These are phyloP conservation scores for Lactuca sativa DNA, from an alignment of 129 eudicot genomes.

Conservation along the genomic window DNA sequence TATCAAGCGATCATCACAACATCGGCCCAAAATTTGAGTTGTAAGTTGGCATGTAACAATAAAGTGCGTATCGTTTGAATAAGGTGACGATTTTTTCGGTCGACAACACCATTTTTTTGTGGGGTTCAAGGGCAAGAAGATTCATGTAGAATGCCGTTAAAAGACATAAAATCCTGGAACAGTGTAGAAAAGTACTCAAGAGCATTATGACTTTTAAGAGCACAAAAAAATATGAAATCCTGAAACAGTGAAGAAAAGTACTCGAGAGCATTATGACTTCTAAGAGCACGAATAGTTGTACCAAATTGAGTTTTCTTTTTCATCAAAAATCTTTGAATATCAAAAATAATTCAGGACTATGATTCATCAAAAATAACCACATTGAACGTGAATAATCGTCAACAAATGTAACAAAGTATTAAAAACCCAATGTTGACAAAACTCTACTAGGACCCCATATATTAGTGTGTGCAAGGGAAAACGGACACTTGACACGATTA, in stretches of 20 bases:
- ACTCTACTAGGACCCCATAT: neutral
- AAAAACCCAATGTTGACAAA: neutral
- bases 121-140: neutral
- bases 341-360: neutral
- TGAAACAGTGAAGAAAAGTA: neutral
- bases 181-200: neutral
- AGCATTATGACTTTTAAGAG: neutral
- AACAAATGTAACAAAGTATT: neutral
- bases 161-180: neutral
- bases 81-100: neutral
- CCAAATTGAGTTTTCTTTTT: neutral
- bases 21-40: neutral
- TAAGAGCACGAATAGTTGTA: neutral
- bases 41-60: neutral
- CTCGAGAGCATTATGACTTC: neutral
- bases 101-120: neutral
- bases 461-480: neutral
- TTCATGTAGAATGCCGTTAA: neutral
- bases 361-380: neutral
- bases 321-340: neutral
- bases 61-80: neutral
- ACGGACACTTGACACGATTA: neutral
- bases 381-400: neutral
- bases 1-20: neutral
- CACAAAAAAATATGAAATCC: no score